phyloP scores from a whole-genome alignment of 208 protist species.

The Angomonas desouzai region DNA sequence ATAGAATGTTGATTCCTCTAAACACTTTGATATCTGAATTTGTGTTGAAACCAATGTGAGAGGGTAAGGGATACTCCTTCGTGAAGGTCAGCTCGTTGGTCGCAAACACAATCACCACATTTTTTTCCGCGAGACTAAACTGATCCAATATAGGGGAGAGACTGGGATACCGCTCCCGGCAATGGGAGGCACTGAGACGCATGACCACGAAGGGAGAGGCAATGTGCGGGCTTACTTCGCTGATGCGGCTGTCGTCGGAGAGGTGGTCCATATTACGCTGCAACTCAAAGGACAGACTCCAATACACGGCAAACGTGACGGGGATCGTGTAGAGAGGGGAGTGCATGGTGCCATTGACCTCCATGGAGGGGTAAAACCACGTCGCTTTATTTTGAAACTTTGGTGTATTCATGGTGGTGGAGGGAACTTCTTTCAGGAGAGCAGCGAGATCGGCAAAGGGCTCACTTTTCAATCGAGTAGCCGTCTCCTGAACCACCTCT shows the following conservation, averaged over 20 bases:
- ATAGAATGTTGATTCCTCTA: slow-evolving; percentile 78
- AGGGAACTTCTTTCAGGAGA: slow-evolving; percentile 23
- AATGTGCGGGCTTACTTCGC: slow-evolving; percentile 58
- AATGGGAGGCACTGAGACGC: slow-evolving; percentile 17
- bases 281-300: slow-evolving; percentile 67
- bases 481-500: not conserved
- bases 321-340: slow-evolving; percentile 40
- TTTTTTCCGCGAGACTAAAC: slow-evolving; percentile 29
- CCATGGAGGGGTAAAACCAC: slow-evolving; percentile 80
- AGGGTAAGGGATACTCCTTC: slow-evolving; percentile 38
- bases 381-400: slow-evolving; percentile 24
- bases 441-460: slow-evolving; percentile 27
- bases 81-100: slow-evolving; percentile 75
- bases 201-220: slow-evolving; percentile 64
- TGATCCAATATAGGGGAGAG: slow-evolving; percentile 63
- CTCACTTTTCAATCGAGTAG: slow-evolving; percentile 7
- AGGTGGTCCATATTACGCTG: slow-evolving; percentile 50
- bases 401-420: not conserved
- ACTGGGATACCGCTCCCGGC: slow-evolving; percentile 40
- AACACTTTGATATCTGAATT: slow-evolving; percentile 17
- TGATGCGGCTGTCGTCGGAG: slow-evolving; percentile 15
- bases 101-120: slow-evolving; percentile 49
- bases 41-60: slow-evolving; percentile 25
- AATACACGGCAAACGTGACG: slow-evolving; percentile 57
- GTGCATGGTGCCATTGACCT: slow-evolving; percentile 37